Evolutionary conservation across 306 rosid species (phyloP).

Genomic region (Rubus parviflorus): DNA sequence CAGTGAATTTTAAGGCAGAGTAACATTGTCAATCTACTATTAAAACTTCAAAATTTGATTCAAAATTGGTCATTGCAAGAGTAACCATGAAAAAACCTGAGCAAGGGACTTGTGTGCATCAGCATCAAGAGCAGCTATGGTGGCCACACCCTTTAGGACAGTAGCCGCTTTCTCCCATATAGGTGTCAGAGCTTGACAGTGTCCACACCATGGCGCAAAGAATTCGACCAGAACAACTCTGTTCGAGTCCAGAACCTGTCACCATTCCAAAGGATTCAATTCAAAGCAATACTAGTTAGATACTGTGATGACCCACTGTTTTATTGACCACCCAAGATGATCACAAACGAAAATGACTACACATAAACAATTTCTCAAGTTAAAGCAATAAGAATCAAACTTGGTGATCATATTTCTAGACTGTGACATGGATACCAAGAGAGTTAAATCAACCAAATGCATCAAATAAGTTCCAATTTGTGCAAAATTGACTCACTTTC

Average conservation of each 20-base stretch:
- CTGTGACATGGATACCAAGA: neutral
- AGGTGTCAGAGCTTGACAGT: slow-evolving; percentile 90
- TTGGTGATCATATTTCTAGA: neutral
- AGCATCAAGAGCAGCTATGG: slow-evolving; percentile 95
- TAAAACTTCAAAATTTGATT: neutral
- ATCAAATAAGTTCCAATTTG: neutral
- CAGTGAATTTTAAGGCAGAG: neutral
- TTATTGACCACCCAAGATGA: neutral
- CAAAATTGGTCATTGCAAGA: slow-evolving; percentile 14
- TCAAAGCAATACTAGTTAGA: slow-evolving; percentile 6
- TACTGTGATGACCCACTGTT: slow-evolving; percentile 11
- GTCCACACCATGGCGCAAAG: slow-evolving; percentile 99
- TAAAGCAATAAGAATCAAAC: neutral
- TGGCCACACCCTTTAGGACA: slow-evolving; percentile 84
- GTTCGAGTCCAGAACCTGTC: slow-evolving; percentile 92
- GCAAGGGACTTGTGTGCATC: slow-evolving; percentile 89
- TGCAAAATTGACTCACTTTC: neutral
- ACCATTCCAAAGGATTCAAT: slow-evolving; percentile 16
- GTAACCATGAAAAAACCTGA: slow-evolving; percentile 52
- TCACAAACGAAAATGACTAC: neutral
- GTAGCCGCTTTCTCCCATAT: slow-evolving; percentile 92
- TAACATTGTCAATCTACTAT: neutral
- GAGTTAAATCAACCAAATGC: neutral
- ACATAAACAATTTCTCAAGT: neutral
- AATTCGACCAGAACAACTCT: slow-evolving; percentile 92